Percentiles rank a stretch among this genome's conserved stretches.
phyloP scores from a whole-genome alignment of 176 grass and related monocot species.

The Zoysia japonica region DNA sequence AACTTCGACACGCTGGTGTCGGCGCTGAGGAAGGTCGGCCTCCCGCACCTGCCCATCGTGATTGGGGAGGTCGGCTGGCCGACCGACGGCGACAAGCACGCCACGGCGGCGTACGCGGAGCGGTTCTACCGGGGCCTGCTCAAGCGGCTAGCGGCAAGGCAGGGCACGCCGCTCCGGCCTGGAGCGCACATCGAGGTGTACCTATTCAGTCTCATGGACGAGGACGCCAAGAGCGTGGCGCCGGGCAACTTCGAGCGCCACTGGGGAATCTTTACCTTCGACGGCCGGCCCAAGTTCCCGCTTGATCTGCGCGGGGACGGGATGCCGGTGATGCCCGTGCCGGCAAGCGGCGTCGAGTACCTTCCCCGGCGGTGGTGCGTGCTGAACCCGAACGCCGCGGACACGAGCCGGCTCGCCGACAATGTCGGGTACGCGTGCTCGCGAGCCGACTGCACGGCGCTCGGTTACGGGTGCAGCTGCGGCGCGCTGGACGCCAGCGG shows the following conservation, averaged over 20 bases:
- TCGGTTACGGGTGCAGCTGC: conserved; percentile 61
- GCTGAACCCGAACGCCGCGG: conserved; percentile 34
- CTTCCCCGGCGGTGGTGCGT: conserved; percentile 64
- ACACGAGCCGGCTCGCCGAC: background rate
- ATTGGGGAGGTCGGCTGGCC: conserved; percentile 85
- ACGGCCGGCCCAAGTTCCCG: conserved; percentile 66
- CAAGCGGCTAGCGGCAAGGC: conserved; percentile 35
- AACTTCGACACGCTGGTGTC: conserved; percentile 82
- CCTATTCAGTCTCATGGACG: conserved; percentile 72
- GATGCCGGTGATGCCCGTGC: conserved; percentile 22
- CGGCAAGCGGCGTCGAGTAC: conserved; percentile 56
- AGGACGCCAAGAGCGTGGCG: conserved; percentile 64
- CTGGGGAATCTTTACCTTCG: conserved; percentile 77
- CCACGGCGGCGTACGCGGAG: conserved; percentile 50
- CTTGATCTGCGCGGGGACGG: background rate
- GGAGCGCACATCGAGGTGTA: conserved; percentile 55
- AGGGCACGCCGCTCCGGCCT: conserved; percentile 64
- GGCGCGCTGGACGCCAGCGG: conserved; percentile 36
- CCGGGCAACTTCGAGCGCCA: conserved; percentile 82
- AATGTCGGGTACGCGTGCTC: conserved; percentile 58
- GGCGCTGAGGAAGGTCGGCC: conserved; percentile 47
- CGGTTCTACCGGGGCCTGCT: conserved; percentile 77
- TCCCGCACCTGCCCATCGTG: conserved; percentile 50
- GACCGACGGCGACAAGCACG: conserved; percentile 68
- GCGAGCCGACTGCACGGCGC: conserved; percentile 67